Conservation (phyloP, 331 rosid species). For the Malus hybrid region DNA sequence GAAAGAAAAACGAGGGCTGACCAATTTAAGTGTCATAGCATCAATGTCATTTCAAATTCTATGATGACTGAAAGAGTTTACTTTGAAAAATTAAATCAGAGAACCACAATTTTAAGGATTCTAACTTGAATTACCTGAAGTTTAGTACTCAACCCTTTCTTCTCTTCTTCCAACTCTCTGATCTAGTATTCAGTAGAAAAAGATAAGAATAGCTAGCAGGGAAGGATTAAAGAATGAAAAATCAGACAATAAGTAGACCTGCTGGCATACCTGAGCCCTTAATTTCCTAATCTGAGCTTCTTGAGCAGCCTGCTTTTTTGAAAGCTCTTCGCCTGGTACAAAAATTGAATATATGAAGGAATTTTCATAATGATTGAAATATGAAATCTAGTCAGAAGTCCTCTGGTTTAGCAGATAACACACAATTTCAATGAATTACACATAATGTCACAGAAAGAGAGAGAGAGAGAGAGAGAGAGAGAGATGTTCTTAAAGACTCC, state of each 20-base stretch:
- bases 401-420: no score
- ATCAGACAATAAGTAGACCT: constrained; percentile 8
- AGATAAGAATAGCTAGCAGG: constrained; percentile 10
- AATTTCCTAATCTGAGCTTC: constrained; percentile 84
- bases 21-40: not conserved
- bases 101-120: not conserved
- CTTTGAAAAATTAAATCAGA: not conserved
- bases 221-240: constrained; percentile 15
- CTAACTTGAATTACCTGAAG: constrained; percentile 69
- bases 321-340: constrained; percentile 92
- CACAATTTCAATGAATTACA: no score
- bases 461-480: no score
- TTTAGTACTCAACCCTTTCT: constrained; percentile 79
- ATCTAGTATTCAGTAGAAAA: constrained; percentile 63
- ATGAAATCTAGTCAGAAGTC: no score
- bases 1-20: not conserved
- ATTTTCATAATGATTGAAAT: not conserved
- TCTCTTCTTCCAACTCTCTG: constrained; percentile 99
- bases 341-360: constrained; percentile 4
- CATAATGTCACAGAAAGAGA: not conserved
- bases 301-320: constrained; percentile 98
- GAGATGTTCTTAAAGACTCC: no score
- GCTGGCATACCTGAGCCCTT: constrained; percentile 75
- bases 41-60: not conserved
- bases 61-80: not conserved